A percentile compares a stretch with the other conserved stretches of the same genome.
Conservation (phyloP, 2,329 filamentous ascomycete species). For the Phaeosphaeria sp. region DNA sequence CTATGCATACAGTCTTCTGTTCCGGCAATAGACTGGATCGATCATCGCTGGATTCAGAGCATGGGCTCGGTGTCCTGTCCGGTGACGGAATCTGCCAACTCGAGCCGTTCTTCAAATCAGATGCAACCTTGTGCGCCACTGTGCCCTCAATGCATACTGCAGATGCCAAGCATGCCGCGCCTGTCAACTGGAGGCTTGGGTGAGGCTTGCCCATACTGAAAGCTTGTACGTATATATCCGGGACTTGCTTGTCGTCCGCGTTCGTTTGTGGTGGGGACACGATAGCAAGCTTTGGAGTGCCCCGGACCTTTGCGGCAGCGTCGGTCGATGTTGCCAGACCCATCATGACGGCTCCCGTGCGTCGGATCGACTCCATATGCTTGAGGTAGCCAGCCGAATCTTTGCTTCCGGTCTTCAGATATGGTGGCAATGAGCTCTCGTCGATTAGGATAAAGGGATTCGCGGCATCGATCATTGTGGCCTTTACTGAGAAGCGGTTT, state of each 20-base stretch:
- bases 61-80: slow-evolving; percentile 19
- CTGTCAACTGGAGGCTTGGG: slow-evolving; percentile 43
- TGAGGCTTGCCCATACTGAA: slow-evolving; percentile 44
- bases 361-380: slow-evolving; percentile 63
- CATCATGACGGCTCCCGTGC: slow-evolving; percentile 64
- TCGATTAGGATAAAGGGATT: slow-evolving; percentile 69
- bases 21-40: slow-evolving; percentile 6
- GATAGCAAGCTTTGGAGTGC: slow-evolving; percentile 68
- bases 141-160: slow-evolving; percentile 39
- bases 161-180: slow-evolving; percentile 39
- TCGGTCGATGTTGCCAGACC: slow-evolving; percentile 57
- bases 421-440: slow-evolving; percentile 59
- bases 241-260: slow-evolving; percentile 1
- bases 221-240: slow-evolving; percentile 28
- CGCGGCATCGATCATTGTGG: slow-evolving; percentile 67
- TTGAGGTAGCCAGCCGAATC: slow-evolving; percentile 55
- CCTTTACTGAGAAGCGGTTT: slow-evolving; percentile 49
- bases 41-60: slow-evolving; percentile 6
- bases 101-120: neutral
- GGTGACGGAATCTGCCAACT: slow-evolving; percentile 8
- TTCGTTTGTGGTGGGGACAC: slow-evolving; percentile 46
- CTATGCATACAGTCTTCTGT: slow-evolving; percentile 15
- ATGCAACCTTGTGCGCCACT: slow-evolving; percentile 24
- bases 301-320: slow-evolving; percentile 50
- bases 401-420: slow-evolving; percentile 51